Base-by-base conservation (phyloP, 345 rosid genomes). In the Populus deltoides region DNA sequence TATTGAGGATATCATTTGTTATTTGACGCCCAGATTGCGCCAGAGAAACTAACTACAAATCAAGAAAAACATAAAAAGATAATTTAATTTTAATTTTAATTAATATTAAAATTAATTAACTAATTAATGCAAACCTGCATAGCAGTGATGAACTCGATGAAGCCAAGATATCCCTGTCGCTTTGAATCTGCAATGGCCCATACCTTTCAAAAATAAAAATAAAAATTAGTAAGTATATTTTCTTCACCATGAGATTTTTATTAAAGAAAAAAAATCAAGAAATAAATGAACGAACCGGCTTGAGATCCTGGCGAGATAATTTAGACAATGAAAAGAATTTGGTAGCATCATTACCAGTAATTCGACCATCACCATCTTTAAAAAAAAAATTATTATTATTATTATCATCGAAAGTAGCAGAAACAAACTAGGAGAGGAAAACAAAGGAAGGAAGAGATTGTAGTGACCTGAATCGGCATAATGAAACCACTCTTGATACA, bases 111-210 rank as follows among this genome's bases (percentile, higher is more conserved):
- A 38, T 68, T 51, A 15, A 18, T 18, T 29, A 35, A 75, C 31
- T 10, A 41, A 49, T 65, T 69, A 20, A 31, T 41, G 35, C 70
- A 8, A 78, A 86, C 95, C 97, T 90, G 90, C 91, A 94, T 94
- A 66, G 97, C 90, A 75, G 77, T 74, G 24, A 90, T 75, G 81
- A 92, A 94, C 75, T 94, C 98, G 71, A 57, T 84, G 79, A 92
- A 88, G 74, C 95, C 93, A 73, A 93, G 94, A 82, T 85, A 95
- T 72, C 98, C 96, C 66, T 91, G 98, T 51, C 97, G 83, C 85
- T 88, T 95, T 39, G 97, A 88, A 89, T 93, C 98, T 45, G 98
- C 92, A 80, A 89, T 90, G 8, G 99, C 96, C 99, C 99, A 95
- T 38, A 93, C 89, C 99, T 95, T 79, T 43, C n/a, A 27, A 16